Percentiles rank a stretch among this genome's conserved stretches.
Conservation (phyloP, 371 early-diverging fungal species). For the Apophysomyces ossiformis region DNA sequence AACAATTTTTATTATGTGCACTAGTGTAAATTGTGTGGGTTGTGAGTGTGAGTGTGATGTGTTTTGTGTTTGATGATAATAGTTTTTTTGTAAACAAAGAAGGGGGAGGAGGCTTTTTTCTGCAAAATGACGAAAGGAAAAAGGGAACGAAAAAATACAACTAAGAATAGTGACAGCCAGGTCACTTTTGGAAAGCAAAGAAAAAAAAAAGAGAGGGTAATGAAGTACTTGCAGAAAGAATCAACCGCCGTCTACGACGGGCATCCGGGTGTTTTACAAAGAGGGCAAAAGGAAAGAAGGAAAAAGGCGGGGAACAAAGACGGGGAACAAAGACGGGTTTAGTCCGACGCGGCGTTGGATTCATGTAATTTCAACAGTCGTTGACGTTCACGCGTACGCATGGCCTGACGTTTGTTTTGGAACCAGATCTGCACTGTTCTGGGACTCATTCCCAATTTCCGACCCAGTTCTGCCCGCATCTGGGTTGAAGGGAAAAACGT, state of each 20-base stretch:
- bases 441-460: conserved; percentile 85
- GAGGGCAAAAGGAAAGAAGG: conserved; percentile 4
- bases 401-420: conserved; percentile 87
- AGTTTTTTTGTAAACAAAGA: not conserved
- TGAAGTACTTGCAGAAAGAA: not conserved
- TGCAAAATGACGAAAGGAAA: not conserved
- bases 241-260: conserved; percentile 6
- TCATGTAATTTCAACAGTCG: conserved; percentile 33
- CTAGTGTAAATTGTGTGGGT: no score
- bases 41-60: no score
- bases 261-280: not conserved
- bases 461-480: conserved; percentile 83
- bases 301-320: conserved; percentile 1
- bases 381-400: conserved; percentile 60
- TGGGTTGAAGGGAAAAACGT: conserved; percentile 73
- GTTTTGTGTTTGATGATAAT: no score
- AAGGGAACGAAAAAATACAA: conserved; percentile 1
- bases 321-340: not conserved
- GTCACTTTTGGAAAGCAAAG: not conserved
- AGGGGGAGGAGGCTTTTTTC: not conserved
- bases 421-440: conserved; percentile 95
- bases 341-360: conserved; percentile 14
- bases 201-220: not conserved
- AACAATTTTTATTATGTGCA: conserved; percentile 3
- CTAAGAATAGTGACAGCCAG: conserved; percentile 1